A percentile compares a stretch with the other conserved stretches of the same genome.
phyloP scores from a whole-genome alignment of 495 filamentous ascomycete species.

The Hypoxylon intermedium region DNA sequence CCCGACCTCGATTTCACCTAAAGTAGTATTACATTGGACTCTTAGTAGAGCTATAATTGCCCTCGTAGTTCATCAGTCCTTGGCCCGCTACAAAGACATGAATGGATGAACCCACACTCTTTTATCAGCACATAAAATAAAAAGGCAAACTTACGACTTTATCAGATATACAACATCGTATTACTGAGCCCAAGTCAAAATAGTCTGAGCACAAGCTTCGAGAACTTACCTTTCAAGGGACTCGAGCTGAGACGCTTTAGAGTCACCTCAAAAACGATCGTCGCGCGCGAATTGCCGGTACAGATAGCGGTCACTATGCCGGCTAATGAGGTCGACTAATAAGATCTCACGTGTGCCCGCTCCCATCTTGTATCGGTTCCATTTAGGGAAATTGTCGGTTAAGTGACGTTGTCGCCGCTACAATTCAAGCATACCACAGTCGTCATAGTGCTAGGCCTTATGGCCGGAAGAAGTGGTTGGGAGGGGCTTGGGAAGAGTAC shows the following conservation, averaged over 20 bases:
- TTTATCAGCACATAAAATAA: too few species aligned
- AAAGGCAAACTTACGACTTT: too few species aligned
- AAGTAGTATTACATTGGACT: too few species aligned
- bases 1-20: too few species aligned
- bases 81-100: too few species aligned
- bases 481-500: constrained; percentile 4
- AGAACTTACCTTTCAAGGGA: not conserved
- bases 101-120: too few species aligned
- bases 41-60: too few species aligned
- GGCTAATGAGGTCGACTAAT: constrained; percentile 41
- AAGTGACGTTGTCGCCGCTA: constrained; percentile 20
- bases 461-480: constrained; percentile 22
- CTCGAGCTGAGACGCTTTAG: not conserved
- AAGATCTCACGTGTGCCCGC: constrained; percentile 21
- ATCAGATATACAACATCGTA: too few species aligned
- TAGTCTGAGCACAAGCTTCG: not conserved
- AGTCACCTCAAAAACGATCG: constrained; percentile 13
- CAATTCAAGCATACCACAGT: constrained; percentile 6
- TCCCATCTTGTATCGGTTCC: constrained; percentile 14
- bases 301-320: constrained; percentile 25
- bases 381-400: constrained; percentile 26
- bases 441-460: constrained; percentile 21
- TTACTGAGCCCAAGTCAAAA: not conserved
- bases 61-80: too few species aligned
- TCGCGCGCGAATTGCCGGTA: constrained; percentile 28